Percentiles rank a stretch among this genome's conserved stretches.
Conservation (phyloP, 2,329 filamentous ascomycete genomes). For the Aspergillus sp. region DNA sequence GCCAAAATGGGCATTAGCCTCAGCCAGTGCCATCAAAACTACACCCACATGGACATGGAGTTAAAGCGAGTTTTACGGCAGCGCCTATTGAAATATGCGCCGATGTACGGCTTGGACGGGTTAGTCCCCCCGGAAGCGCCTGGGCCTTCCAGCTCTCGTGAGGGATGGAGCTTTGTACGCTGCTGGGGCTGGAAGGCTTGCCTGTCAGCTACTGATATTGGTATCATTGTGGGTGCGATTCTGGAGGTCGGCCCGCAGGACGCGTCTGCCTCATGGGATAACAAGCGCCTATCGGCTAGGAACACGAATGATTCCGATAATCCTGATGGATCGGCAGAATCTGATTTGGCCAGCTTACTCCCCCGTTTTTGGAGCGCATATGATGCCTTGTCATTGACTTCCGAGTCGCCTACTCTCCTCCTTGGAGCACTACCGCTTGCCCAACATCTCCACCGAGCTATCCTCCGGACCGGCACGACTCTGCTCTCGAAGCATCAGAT, state of each 20-base stretch:
- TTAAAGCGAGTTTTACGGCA: conserved; percentile 78
- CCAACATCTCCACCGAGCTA: conserved; percentile 81
- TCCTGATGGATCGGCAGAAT: conserved; percentile 12
- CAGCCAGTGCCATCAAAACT: conserved; percentile 87
- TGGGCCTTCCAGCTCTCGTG: conserved; percentile 63
- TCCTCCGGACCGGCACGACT: conserved; percentile 83
- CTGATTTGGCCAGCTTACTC: conserved; percentile 25
- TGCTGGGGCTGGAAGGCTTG: conserved; percentile 98
- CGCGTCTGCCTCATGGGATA: conserved; percentile 23
- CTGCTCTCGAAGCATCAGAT: conserved; percentile 92
- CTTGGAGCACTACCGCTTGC: conserved; percentile 73
- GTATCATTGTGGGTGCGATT: conserved; percentile 83
- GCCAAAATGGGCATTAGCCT: conserved; percentile 97
- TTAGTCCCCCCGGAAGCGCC: conserved; percentile 73
- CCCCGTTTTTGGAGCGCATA: conserved; percentile 51
- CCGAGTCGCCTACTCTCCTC: conserved; percentile 41
- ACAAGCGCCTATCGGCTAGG: conserved; percentile 16
- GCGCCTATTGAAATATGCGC: conserved; percentile 82
- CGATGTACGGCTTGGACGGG: conserved; percentile 86
- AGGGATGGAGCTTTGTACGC: conserved; percentile 93
- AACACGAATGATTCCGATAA: conserved; percentile 11
- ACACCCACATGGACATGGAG: conserved; percentile 98
- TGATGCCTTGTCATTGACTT: conserved; percentile 44
- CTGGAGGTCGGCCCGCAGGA: conserved; percentile 66
- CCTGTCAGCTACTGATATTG: conserved; percentile 83